phyloP scores from a whole-genome alignment of 2,329 filamentous ascomycete genomes.

The Botrytis galanthina region DNA sequence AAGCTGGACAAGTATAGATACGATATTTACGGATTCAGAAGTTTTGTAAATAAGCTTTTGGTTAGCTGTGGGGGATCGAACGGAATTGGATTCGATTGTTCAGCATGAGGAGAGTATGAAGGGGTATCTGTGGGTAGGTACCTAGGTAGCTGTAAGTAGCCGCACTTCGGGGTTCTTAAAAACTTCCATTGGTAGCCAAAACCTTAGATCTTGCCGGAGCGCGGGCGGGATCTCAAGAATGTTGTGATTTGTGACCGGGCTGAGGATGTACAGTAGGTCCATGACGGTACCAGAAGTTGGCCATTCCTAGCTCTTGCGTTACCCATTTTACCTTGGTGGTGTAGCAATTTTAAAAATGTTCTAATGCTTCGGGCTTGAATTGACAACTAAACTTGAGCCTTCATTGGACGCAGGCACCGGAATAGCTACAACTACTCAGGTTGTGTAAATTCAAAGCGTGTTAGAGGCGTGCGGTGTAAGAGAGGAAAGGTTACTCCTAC shows the following conservation, averaged over 20 bases:
- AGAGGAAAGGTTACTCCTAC: background rate
- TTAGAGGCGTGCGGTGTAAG: background rate
- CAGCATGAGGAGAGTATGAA: constrained; percentile 5
- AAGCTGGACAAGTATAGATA: constrained; percentile 8
- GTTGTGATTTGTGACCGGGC: constrained; percentile 17
- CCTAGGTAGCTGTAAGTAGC: constrained; percentile 4
- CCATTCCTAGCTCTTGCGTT: background rate
- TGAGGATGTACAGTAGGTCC: constrained; percentile 12
- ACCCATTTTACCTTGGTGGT: background rate
- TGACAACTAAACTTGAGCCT: background rate
- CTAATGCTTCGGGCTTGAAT: background rate
- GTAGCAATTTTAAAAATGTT: background rate
- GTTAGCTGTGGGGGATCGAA: background rate
- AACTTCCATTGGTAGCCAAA: constrained; percentile 2
- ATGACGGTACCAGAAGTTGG: constrained; percentile 7
- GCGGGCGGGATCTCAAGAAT: constrained; percentile 12
- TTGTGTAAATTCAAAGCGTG: constrained; percentile 12
- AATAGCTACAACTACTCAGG: background rate
- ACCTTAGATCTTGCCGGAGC: constrained; percentile 16
- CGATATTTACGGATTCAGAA: background rate
- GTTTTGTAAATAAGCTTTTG: background rate
- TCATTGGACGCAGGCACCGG: background rate
- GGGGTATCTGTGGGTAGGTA: constrained; percentile 15
- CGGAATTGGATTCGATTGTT: constrained; percentile 10
- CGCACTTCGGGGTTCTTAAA: constrained; percentile 9